A percentile compares a stretch with the other conserved stretches of the same genome.
These are phyloP conservation scores for Ceratocystis variospora DNA, from an alignment of 2,329 filamentous ascomycete genomes.

Conservation along the genomic window DNA sequence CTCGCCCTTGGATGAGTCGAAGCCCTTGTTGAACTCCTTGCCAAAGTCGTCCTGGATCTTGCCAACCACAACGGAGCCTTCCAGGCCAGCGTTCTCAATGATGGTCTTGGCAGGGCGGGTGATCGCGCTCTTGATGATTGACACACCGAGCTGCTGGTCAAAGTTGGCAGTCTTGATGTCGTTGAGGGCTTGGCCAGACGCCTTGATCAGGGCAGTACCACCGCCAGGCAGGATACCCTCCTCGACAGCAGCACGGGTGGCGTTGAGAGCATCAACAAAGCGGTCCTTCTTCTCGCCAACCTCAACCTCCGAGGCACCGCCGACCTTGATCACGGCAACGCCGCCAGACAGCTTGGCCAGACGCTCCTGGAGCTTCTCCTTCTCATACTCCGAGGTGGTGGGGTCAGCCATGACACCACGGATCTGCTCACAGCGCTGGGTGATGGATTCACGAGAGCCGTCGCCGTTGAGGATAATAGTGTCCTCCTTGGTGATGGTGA, in stretches of 20 bases:
- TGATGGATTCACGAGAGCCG: conserved; percentile 82
- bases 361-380: conserved; percentile 99
- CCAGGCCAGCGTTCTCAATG: conserved; percentile 91
- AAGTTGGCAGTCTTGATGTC: conserved; percentile 86
- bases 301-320: conserved; percentile 93
- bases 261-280: conserved; percentile 95
- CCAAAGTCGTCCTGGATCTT: conserved; percentile 94
- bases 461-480: conserved; percentile 97
- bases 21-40: conserved; percentile 93
- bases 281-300: conserved; percentile 99
- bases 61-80: conserved; percentile 91
- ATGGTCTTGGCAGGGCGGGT: conserved; percentile 88
- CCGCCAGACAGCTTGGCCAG: conserved; percentile 97
- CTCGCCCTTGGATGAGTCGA: conserved; percentile 90
- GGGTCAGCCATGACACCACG: conserved; percentile 91
- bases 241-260: conserved; percentile 94
- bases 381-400: conserved; percentile 95
- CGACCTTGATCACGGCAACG: conserved; percentile 98
- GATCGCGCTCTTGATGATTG: conserved; percentile 96
- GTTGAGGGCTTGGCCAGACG: conserved; percentile 72
- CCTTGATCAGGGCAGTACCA: conserved; percentile 96
- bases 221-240: conserved; percentile 97
- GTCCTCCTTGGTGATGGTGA: conserved; percentile 99
- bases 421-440: conserved; percentile 97
- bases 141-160: conserved; percentile 96